A percentile compares a stretch with the other conserved stretches of the same genome.
Conservation (phyloP, 2,329 filamentous ascomycete species). For the Colletotrichum sp. region DNA sequence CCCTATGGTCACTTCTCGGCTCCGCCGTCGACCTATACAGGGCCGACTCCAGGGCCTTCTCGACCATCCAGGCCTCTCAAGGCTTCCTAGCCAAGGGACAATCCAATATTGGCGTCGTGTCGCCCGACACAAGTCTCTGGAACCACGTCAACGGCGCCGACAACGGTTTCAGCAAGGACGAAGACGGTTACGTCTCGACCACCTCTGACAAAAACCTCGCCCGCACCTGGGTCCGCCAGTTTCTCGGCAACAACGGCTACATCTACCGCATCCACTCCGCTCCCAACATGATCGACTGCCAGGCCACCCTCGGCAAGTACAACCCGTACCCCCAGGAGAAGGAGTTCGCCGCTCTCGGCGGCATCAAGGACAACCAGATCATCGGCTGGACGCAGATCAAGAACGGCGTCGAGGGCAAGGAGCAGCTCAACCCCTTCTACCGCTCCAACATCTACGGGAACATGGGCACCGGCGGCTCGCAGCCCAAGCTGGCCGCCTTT, state of each 20-base stretch:
- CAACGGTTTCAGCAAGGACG: background rate
- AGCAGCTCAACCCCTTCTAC: background rate
- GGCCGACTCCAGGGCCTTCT: background rate
- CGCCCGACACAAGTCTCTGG: background rate
- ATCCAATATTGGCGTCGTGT: background rate
- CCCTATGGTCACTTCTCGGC: background rate
- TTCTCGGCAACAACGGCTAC: background rate
- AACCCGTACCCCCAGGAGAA: background rate
- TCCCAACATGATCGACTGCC: constrained; percentile 4
- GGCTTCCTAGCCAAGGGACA: background rate
- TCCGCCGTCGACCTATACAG: background rate
- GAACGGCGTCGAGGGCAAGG: background rate
- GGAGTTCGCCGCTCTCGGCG: background rate
- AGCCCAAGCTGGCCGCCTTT: background rate
- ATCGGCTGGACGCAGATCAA: background rate
- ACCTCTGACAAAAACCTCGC: background rate
- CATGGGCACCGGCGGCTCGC: background rate
- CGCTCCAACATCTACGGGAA: background rate
- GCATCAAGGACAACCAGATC: constrained; percentile 1
- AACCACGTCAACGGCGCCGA: background rate
- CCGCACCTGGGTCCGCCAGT: background rate
- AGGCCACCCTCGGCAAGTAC: background rate
- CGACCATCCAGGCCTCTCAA: background rate
- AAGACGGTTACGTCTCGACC: background rate
- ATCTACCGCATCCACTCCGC: constrained; percentile 2